Base-by-base conservation (phyloP, 2,329 filamentous ascomycete genomes). In the Stromatinia cepivora region DNA sequence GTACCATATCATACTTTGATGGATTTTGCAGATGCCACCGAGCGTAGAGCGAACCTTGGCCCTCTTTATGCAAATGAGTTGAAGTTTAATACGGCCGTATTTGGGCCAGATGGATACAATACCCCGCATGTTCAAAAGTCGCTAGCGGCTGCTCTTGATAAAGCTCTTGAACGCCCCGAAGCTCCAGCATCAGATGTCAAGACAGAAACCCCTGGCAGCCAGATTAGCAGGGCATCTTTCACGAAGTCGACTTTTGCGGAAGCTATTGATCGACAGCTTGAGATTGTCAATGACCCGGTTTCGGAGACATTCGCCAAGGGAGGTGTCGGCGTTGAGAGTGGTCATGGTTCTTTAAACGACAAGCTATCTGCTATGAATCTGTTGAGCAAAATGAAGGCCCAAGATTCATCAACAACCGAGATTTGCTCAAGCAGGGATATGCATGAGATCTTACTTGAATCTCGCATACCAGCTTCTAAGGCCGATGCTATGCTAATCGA, bases 61-160 rank as follows among this genome's bases (percentile, higher is more conserved):
- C 84, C 87, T 0, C 76, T 88, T 1, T 80, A 87, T 53, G 81
- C 85, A 4, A 84, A 88, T 70, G 81, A 85, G 68, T 83, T 82
- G 0, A 79, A 88, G 39, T 81, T 83, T 5, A 81, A 87, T 39
- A 80, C 86, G 15, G 83, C 86, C 3, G 79, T 90, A 2, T 90
- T 89, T 75, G 87, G 87, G 2, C 78, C 82, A 0, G 78, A 85
- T n/a, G 84, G 82, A 59, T 80, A 85, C 39, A 81, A 84, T 20
- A 70, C 67, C 2, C 36, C 53, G 11, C 67, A 70, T 9, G 66
- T 70, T 13, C 72, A 69, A 34, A 39, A 61, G 20, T 57, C 54
- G 8, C 73, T 79, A 5, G 73, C 79, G 2, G 74, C 78, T 31
- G 77, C 78, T 4, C 78, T 69, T 31, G 72, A 74, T 28, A 69